A percentile compares a stretch with the other conserved stretches of the same genome.
phyloP scores from a whole-genome alignment of 768 basidiomycete species.

The Chalciporus pseudorubinellus region DNA sequence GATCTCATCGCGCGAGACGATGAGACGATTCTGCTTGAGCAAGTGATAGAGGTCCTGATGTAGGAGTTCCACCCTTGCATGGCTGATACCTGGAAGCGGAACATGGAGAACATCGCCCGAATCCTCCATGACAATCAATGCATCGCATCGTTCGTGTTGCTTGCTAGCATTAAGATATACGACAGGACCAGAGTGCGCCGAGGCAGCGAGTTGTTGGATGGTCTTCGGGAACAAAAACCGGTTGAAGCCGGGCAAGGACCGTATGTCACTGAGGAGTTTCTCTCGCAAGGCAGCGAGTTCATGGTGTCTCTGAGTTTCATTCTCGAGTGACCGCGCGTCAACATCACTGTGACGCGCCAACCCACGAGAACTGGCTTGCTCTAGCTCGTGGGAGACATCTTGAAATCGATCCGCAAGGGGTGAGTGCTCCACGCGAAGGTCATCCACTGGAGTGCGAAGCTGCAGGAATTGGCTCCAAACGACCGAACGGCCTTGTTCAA shows the following conservation, averaged over 20 bases:
- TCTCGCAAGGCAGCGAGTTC: constrained; percentile 14
- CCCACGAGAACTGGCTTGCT: neutral
- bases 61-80: neutral
- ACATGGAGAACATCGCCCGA: neutral
- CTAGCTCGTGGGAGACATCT: neutral
- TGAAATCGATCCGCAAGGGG: neutral
- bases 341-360: too few species aligned
- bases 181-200: neutral
- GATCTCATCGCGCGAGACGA: neutral
- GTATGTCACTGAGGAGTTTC: constrained; percentile 11
- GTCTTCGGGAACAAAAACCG: constrained; percentile 19
- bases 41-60: neutral
- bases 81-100: neutral
- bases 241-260: constrained; percentile 18
- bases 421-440: neutral
- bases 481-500: constrained; percentile 6
- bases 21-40: neutral
- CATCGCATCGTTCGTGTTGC: too few species aligned
- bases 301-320: constrained; percentile 12
- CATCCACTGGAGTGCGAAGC: constrained; percentile 2
- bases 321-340: constrained; percentile 11
- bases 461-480: constrained; percentile 5
- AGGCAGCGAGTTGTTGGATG: neutral
- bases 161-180: too few species aligned
- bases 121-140: too few species aligned